Conservation (phyloP, 139 green algal species). For the Helicosporidium sp. region DNA sequence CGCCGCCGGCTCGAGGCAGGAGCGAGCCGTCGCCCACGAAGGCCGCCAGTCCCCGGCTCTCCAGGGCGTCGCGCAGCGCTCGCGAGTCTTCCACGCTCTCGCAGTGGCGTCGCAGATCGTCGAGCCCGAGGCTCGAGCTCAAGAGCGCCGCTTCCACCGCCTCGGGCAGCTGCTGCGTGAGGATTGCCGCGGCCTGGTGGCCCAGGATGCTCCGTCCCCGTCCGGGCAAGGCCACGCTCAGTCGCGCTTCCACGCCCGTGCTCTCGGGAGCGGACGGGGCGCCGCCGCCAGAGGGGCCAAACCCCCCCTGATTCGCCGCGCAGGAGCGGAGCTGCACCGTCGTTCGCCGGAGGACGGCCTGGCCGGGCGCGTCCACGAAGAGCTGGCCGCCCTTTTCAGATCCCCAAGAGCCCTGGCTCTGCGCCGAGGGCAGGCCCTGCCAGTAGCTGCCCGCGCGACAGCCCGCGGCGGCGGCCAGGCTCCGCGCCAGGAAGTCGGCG, state of each 20-base stretch:
- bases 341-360: slow-evolving; percentile 43
- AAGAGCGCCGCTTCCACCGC: slow-evolving; percentile 22
- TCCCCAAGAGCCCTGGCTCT: slow-evolving; percentile 21
- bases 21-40: slow-evolving; percentile 49
- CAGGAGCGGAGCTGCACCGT: slow-evolving; percentile 18
- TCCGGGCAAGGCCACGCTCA: slow-evolving; percentile 46
- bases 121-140: slow-evolving; percentile 11
- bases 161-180: slow-evolving; percentile 26
- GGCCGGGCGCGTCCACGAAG: slow-evolving; percentile 32
- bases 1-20: slow-evolving; percentile 26
- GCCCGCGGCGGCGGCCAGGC: slow-evolving; percentile 11
- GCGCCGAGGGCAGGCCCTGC: not conserved
- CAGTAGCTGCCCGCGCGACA: not conserved
- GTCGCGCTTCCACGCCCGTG: slow-evolving; percentile 34
- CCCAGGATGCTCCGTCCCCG: slow-evolving; percentile 38
- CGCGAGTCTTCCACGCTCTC: slow-evolving; percentile 32
- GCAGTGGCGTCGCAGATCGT: slow-evolving; percentile 22
- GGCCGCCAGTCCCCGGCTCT: slow-evolving; percentile 22
- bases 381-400: slow-evolving; percentile 52
- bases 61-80: slow-evolving; percentile 24
- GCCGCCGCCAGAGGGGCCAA: not conserved
- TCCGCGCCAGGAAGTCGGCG: slow-evolving; percentile 39
- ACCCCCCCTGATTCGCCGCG: not conserved
- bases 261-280: not conserved
- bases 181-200: slow-evolving; percentile 24